These are phyloP conservation scores for Stagonosporopsis cucurbitacearum DNA, from an alignment of 2,329 filamentous ascomycete genomes.

Conservation along the genomic window DNA sequence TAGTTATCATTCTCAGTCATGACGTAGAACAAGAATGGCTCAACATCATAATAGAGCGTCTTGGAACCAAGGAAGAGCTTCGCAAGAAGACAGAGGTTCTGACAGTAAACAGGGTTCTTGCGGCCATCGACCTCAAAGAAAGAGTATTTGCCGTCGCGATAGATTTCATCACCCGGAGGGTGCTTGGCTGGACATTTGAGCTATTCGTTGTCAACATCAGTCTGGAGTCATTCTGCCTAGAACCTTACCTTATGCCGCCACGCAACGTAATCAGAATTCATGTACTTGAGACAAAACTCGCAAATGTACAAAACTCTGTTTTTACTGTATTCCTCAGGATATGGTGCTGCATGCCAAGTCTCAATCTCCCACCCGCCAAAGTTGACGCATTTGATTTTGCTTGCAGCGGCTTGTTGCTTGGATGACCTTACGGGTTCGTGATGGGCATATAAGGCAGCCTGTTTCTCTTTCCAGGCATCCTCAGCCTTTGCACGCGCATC, in stretches of 20 bases:
- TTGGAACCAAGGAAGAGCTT: slow-evolving; percentile 99
- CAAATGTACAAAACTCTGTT: slow-evolving; percentile 98
- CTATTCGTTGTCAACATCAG: slow-evolving; percentile 38
- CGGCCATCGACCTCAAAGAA: slow-evolving; percentile 98
- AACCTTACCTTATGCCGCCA: slow-evolving; percentile 81
- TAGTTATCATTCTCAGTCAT: slow-evolving; percentile 92
- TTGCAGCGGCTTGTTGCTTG: slow-evolving; percentile 84
- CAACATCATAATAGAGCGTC: slow-evolving; percentile 96
- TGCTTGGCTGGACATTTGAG: slow-evolving; percentile 94
- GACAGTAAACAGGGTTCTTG: slow-evolving; percentile 97
- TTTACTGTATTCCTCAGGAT: slow-evolving; percentile 96
- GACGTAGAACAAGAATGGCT: slow-evolving; percentile 96
- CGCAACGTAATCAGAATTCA: slow-evolving; percentile 98
- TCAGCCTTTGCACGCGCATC: slow-evolving; percentile 89
- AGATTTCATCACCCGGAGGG: slow-evolving; percentile 96
- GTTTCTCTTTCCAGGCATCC: slow-evolving; percentile 82
- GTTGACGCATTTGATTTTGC: slow-evolving; percentile 98
- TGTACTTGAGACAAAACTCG: slow-evolving; percentile 99
- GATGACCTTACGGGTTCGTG: slow-evolving; percentile 58
- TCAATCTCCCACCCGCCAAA: slow-evolving; percentile 98
- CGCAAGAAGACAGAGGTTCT: slow-evolving; percentile 92
- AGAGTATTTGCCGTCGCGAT: slow-evolving; percentile 86
- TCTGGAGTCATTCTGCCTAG: neutral
- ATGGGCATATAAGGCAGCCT: slow-evolving; percentile 69
- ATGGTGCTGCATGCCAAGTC: slow-evolving; percentile 98